Conservation (phyloP, 208 protist species). For the Strigomonas galati region DNA sequence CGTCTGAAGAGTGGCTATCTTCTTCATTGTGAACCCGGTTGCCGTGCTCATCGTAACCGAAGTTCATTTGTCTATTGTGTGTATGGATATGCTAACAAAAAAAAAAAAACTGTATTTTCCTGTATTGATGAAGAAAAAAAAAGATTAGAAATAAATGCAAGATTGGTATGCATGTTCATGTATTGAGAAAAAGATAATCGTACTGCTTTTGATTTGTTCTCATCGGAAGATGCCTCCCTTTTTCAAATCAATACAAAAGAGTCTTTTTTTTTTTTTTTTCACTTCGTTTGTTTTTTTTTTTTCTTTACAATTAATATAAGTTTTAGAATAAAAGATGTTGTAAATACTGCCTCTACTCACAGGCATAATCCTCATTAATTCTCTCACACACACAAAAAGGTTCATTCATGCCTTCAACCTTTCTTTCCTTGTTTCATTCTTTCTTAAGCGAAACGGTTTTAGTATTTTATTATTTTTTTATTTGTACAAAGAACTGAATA, state of each 20-base stretch:
- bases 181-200: not conserved
- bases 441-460: too few species aligned
- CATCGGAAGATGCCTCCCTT: conserved; percentile 1
- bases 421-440: too few species aligned
- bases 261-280: conserved; percentile 4
- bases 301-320: not conserved
- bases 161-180: not conserved
- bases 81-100: not conserved
- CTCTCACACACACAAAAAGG: too few species aligned
- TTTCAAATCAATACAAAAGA: not conserved
- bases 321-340: not conserved
- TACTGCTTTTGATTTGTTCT: too few species aligned
- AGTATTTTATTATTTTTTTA: too few species aligned
- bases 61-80: not conserved
- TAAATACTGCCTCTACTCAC: too few species aligned
- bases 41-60: not conserved
- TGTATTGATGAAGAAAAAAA: conserved; percentile 10
- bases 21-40: not conserved
- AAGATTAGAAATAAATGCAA: not conserved
- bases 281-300: not conserved
- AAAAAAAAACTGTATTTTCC: not conserved
- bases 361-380: too few species aligned
- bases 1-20: not conserved
- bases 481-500: too few species aligned
- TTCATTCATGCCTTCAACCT: too few species aligned